Evolutionary conservation across 2,329 filamentous ascomycete species (phyloP).

Genomic region (Lasiodiplodia sp.): DNA sequence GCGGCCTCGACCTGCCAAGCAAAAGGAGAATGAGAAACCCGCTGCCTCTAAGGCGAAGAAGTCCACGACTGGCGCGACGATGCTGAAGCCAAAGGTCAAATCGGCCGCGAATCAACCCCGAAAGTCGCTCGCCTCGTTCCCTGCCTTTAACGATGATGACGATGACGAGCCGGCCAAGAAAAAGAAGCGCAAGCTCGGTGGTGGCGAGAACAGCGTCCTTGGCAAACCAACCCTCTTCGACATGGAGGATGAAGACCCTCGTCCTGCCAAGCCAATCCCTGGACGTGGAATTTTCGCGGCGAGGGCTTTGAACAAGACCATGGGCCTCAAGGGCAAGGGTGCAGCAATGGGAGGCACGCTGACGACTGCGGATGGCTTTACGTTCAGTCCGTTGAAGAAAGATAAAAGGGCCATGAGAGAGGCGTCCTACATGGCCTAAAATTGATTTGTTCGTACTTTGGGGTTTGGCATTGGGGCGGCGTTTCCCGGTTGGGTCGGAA

Average conservation of each 20-base stretch:
- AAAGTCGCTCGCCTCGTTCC: slow-evolving; percentile 58
- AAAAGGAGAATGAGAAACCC: slow-evolving; percentile 39
- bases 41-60: slow-evolving; percentile 39
- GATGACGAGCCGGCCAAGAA: slow-evolving; percentile 55
- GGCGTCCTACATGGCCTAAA: slow-evolving; percentile 26
- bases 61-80: slow-evolving; percentile 38
- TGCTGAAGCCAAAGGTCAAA: slow-evolving; percentile 46
- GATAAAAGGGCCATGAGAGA: slow-evolving; percentile 39
- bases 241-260: slow-evolving; percentile 56
- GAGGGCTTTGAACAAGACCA: slow-evolving; percentile 45
- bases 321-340: slow-evolving; percentile 41
- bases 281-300: slow-evolving; percentile 48
- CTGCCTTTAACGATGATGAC: slow-evolving; percentile 48
- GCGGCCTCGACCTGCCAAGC: slow-evolving; percentile 37
- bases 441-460: background rate
- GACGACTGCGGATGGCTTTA: slow-evolving; percentile 48
- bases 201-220: slow-evolving; percentile 56
- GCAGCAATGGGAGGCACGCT: slow-evolving; percentile 46
- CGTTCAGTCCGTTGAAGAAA: slow-evolving; percentile 51
- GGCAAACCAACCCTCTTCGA: slow-evolving; percentile 68
- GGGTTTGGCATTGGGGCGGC: background rate
- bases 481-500: background rate
- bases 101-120: slow-evolving; percentile 42
- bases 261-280: slow-evolving; percentile 42
- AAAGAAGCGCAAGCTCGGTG: slow-evolving; percentile 77